Base-by-base conservation (phyloP, 805 yeast genomes). In the Ogataea trehaloabstinens region DNA sequence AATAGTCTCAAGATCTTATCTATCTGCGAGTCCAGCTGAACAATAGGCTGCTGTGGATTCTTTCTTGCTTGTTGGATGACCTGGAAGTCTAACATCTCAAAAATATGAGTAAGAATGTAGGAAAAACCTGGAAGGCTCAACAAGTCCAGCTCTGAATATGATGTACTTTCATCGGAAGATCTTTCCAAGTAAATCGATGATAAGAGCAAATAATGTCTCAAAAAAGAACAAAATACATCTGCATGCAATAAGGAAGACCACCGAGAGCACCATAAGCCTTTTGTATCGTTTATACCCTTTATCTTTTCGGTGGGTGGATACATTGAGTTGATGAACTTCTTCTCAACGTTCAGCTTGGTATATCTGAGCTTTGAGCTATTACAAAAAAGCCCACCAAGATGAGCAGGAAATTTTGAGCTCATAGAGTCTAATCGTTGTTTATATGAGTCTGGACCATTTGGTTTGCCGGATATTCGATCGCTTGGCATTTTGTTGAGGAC, bases 211-310 rank as follows among this genome's bases (percentile, higher is more conserved):
- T 78, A 80, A 54, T 81, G 85, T 42, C 82, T 71, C 34, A 80
- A 62, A 45, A 81, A 81, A 1, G 85, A 75, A 42, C 72, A 69
- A 58, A 80, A 80, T 2, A 80, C 61, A 48, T 78, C 81, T 38
- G 77, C 66, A 21, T 50, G 51, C 44, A 78, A 83, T 40, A 72
- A 61, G 35, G 70, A 63, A 38, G 72, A 67, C 86, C 86, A 81
- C 47, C 79, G 64, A 40, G 70, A 63, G 7, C 78, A 81, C 87
- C 87, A 80, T 19, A 67, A 52, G 5, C 83, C 85, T 41, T 64
- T 71, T 6, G 85, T 78, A 43, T 80, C 80, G 11, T 66, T 53
- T 32, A 78, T 74, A 6, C 82, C 80, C 22, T 46, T 36, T 56
- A 66, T 56, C 22, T 63, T 61, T 1, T 48, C 53, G 10, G 36